A percentile compares a stretch with the other conserved stretches of the same genome.
Evolutionary conservation across 2,329 filamentous ascomycete genomes (phyloP).

Genomic region (Lizonia empirigonia): DNA sequence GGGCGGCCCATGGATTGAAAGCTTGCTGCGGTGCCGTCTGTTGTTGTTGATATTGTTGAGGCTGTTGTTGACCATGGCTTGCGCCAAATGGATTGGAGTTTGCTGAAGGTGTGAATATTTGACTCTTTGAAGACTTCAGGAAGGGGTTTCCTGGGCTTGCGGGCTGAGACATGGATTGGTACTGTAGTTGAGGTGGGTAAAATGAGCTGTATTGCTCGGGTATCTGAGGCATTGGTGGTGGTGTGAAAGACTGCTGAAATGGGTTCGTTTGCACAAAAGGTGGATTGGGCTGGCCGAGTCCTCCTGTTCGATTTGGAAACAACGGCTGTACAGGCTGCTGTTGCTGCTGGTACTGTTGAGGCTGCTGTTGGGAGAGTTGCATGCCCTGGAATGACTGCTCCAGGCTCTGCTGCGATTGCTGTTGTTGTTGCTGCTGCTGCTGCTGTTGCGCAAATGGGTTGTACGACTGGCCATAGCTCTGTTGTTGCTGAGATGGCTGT

Average conservation of each 20-base stretch:
- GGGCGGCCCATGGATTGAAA: conserved; percentile 32
- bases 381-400: conserved; percentile 77
- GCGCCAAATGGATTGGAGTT: conserved; percentile 49
- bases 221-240: conserved; percentile 50
- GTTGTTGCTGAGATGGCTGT: conserved; percentile 10
- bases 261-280: conserved; percentile 48
- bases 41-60: conserved; percentile 50
- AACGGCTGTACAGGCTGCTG: conserved; percentile 52
- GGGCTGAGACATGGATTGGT: conserved; percentile 50
- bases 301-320: conserved; percentile 78
- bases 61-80: conserved; percentile 50
- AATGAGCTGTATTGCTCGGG: conserved; percentile 47
- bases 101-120: conserved; percentile 48
- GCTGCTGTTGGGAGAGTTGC: conserved; percentile 59
- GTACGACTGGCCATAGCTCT: conserved; percentile 12
- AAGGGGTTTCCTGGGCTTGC: conserved; percentile 51
- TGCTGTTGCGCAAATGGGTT: conserved; percentile 26
- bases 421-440: conserved; percentile 23
- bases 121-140: conserved; percentile 50
- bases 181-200: conserved; percentile 38
- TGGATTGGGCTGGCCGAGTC: conserved; percentile 52
- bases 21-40: conserved; percentile 24
- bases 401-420: conserved; percentile 49
- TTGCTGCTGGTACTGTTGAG: conserved; percentile 51
- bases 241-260: conserved; percentile 49